These are phyloP conservation scores for Fusarium sp. DNA, from an alignment of 2,329 filamentous ascomycete genomes.

Conservation along the genomic window DNA sequence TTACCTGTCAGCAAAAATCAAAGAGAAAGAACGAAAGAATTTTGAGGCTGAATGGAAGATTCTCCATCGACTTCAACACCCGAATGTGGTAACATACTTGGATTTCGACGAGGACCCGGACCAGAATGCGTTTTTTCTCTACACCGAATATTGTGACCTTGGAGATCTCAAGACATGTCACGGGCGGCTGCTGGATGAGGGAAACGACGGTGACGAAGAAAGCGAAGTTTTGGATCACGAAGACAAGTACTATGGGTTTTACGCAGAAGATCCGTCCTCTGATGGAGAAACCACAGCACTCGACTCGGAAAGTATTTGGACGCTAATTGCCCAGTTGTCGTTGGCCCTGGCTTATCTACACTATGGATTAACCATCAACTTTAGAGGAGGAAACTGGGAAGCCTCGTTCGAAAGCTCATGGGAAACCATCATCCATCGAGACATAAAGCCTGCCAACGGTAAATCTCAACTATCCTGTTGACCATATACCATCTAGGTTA, in stretches of 20 bases:
- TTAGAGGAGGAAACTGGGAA: accelerated
- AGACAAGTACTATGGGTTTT: not conserved
- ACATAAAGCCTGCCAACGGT: not conserved
- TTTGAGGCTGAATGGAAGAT: no score
- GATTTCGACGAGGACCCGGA: not conserved
- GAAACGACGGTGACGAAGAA: no score
- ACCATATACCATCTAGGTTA: not conserved
- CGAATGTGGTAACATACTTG: not conserved
- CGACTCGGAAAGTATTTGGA: not conserved
- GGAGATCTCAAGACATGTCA: not conserved
- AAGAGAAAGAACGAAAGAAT: no score
- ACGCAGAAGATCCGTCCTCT: not conserved
- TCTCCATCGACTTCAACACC: no score
- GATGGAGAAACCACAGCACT: not conserved
- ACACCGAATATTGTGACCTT: constrained; percentile 1
- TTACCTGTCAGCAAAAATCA: no score
- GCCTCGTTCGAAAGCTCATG: not conserved
- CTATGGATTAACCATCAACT: not conserved
- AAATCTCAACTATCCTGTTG: no score
- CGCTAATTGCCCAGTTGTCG: not conserved
- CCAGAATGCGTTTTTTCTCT: not conserved
- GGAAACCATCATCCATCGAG: not conserved
- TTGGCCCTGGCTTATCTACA: not conserved
- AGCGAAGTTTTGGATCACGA: not conserved
- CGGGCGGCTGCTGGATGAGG: not conserved